Evolutionary conservation across 2,329 filamentous ascomycete genomes (phyloP), one percentile per base, ranked within the genome.

Genomic region (Stagonosporopsis chrysanthemi): DNA sequence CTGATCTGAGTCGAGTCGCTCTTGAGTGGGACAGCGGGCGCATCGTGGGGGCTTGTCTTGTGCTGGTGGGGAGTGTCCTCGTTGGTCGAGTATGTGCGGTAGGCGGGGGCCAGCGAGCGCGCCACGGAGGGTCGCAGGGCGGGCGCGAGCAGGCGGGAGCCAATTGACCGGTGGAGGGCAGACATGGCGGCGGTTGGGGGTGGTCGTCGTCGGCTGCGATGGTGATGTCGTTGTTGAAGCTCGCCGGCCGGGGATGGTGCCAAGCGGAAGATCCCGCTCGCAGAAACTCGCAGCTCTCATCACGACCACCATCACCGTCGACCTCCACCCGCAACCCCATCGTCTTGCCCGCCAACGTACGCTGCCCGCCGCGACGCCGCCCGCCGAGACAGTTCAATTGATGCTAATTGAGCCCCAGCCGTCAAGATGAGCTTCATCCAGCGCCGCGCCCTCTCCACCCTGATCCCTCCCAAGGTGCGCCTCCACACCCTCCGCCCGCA

Each of bases 401-500:
- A 67, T 72, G 63, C 71, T 76, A 73, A 80, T 78, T 65, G 64
- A 65, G 53, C 31, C 39, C 54, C 65, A 79, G 76, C 70, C 68
- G 74, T 79, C 85, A 91, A 83, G 82, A 97, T 97, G 93, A 97
- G 92, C 86, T 95, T 88, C 87, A 86, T 96, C 77, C 87, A 88
- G 77, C 91, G 90, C 82, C 89, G 93, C 83, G 90, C 87, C 86
- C 90, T 97, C 78, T 98, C 95, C 79, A 97, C 96, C 85, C 90
- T 99, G 81, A 97, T 99, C 75, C 96, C 96, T 73, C 95, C 96
- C 77, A 99, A 99, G 92, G 94, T 97, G 84, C 71, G 84, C 71
- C 61, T 48, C 55, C 52, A 55, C 51, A 15, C 39, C 56, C 40
- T 49, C 58, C 51, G 58, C 58, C 52, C 42, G 46, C 40, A 47